A percentile compares a stretch with the other conserved stretches of the same genome.
Evolutionary conservation across 148 eudicot genomes (phyloP).

Genomic region (Chenopodium suecicum): DNA sequence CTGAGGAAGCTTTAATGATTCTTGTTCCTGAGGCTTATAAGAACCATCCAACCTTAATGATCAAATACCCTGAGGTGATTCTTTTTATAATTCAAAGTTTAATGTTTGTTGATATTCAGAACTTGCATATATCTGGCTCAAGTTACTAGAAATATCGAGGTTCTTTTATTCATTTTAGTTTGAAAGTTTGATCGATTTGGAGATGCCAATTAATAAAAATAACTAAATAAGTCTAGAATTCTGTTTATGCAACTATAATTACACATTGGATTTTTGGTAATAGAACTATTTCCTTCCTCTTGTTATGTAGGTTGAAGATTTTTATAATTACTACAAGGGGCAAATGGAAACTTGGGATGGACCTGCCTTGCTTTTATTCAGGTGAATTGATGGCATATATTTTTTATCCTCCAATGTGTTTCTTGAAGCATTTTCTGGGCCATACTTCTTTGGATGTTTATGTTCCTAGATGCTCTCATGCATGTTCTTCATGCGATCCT

Average conservation of each 20-base stretch:
- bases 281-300: neutral
- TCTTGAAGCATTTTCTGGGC: neutral
- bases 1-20: constrained; percentile 96
- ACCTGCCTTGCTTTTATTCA: constrained; percentile 96
- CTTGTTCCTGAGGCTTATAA: constrained; percentile 99
- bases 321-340: constrained; percentile 96
- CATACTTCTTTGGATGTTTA: neutral
- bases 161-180: neutral
- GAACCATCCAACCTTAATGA: constrained; percentile 84
- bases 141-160: neutral
- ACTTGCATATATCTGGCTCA: neutral
- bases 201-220: neutral
- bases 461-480: neutral
- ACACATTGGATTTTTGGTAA: constrained; percentile 11
- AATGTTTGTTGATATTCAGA: constrained; percentile 5
- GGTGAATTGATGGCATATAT: constrained; percentile 40
- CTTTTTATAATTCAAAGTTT: neutral
- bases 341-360: constrained; percentile 99
- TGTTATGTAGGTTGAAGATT: constrained; percentile 65
- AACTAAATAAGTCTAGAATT: neutral
- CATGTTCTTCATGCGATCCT: neutral
- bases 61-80: constrained; percentile 94
- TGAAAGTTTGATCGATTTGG: neutral
- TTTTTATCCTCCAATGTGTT: neutral
- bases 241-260: neutral